Conservation (phyloP, 2,329 filamentous ascomycete species). For the Aspergillus cejpii region DNA sequence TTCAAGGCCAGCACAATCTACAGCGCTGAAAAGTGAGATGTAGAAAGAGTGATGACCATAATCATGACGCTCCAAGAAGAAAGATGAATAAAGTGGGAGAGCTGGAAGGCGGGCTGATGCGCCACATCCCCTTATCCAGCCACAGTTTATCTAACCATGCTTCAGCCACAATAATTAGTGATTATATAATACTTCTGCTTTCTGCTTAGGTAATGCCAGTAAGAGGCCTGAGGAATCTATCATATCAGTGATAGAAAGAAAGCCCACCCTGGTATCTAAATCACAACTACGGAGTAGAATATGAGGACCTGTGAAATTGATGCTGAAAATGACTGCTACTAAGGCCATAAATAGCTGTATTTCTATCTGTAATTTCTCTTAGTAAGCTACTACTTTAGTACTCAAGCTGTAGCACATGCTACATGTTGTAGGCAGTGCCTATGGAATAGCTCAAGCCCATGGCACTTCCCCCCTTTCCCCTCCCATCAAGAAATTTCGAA, state of each 20-base stretch:
- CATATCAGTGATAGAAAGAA: too few relatives aligned
- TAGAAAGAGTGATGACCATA: background rate
- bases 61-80: background rate
- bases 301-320: conserved; percentile 4
- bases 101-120: conserved; percentile 1
- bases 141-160: background rate
- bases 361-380: background rate
- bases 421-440: too few relatives aligned
- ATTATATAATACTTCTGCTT: too few relatives aligned
- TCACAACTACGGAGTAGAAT: too few relatives aligned
- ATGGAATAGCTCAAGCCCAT: too few relatives aligned
- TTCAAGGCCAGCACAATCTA: background rate
- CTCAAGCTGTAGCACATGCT: too few relatives aligned
- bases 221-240: too few relatives aligned
- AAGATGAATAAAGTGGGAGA: conserved; percentile 1
- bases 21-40: background rate
- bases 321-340: conserved; percentile 1
- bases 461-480: too few relatives aligned
- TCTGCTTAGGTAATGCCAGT: too few relatives aligned
- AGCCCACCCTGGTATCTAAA: too few relatives aligned
- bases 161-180: background rate
- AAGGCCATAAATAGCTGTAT: conserved; percentile 3
- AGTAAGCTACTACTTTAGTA: background rate
- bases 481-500: too few relatives aligned
- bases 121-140: background rate